phyloP scores from a whole-genome alignment of 2,329 filamentous ascomycete species.

The Alternaria sp. region DNA sequence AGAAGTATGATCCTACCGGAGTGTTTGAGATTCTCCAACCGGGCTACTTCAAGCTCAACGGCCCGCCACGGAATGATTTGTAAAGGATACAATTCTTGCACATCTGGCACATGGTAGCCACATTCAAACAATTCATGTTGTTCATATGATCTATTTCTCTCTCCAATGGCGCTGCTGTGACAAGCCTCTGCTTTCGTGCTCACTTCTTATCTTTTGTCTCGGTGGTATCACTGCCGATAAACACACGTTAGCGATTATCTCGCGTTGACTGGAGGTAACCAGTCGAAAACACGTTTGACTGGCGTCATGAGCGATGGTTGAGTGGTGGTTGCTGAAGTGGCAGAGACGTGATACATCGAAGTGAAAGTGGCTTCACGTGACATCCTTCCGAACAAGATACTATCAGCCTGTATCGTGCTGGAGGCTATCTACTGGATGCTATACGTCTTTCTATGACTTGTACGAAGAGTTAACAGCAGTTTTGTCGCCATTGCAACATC shows the following conservation, averaged over 20 bases:
- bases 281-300: background rate
- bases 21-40: conserved; percentile 29
- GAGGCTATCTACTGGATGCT: background rate
- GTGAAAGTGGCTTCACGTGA: background rate
- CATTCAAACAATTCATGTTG: background rate
- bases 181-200: background rate
- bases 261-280: background rate
- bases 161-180: background rate
- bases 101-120: background rate
- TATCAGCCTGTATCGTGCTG: fast-evolving
- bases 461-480: fast-evolving
- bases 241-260: background rate
- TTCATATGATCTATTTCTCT: background rate
- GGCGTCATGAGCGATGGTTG: background rate
- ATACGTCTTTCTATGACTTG: fast-evolving
- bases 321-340: background rate
- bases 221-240: background rate
- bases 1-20: conserved; percentile 27
- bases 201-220: background rate
- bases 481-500: background rate
- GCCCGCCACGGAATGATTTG: conserved; percentile 12
- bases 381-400: background rate
- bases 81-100: background rate
- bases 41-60: conserved; percentile 32
- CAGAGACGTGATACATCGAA: background rate